Conservation (phyloP, 257 asterid genomes). For the Cordia subcordata region DNA sequence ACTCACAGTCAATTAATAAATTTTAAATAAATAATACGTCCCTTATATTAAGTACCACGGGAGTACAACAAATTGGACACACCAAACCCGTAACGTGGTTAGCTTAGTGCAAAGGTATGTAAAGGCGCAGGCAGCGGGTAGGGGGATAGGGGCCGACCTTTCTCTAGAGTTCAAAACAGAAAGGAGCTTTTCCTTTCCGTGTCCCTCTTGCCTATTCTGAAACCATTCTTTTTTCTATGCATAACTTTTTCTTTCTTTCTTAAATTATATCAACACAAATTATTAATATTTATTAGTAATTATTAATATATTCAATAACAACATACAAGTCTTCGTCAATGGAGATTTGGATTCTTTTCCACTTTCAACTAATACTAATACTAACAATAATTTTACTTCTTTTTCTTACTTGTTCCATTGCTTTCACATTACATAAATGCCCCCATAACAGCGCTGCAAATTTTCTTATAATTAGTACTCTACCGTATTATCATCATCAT, state of each 20-base stretch:
- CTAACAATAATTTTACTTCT: not conserved
- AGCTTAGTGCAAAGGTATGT: too few species aligned
- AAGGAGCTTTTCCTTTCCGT: not conserved
- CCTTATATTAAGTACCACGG: too few species aligned
- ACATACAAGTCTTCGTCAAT: not conserved
- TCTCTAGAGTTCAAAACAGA: too few species aligned
- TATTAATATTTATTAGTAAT: too few species aligned
- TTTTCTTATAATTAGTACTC: not conserved
- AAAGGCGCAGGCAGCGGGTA: too few species aligned
- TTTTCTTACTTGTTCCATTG: not conserved
- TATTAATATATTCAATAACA: too few species aligned
- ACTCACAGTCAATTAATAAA: too few species aligned
- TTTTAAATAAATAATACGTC: too few species aligned
- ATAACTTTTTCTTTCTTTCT: not conserved
- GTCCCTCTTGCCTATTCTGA: not conserved
- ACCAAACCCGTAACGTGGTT: too few species aligned
- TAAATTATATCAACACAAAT: not conserved
- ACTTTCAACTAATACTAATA: not conserved
- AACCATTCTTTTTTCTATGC: not conserved
- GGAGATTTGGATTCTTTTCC: not conserved
- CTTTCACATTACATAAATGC: not conserved
- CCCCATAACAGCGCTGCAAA: slow-evolving; percentile 4
- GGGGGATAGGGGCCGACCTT: too few species aligned
- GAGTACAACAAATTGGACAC: too few species aligned
- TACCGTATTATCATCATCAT: not conserved